Percentiles rank a stretch among this genome's conserved stretches.
phyloP scores from a whole-genome alignment of 1,139 yeast genomes.

The Hansenula sp. region DNA sequence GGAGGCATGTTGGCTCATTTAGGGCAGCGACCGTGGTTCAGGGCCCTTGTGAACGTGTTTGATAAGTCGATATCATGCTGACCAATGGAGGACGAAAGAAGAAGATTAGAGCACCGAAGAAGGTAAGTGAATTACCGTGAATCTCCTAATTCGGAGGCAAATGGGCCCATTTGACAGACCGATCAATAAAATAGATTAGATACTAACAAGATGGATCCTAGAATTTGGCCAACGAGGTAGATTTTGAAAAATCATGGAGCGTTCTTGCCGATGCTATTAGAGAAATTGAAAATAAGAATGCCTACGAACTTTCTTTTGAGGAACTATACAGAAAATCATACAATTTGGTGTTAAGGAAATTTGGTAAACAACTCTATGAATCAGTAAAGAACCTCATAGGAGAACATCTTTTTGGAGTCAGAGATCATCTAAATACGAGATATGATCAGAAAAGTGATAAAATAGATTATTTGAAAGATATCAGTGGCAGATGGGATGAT shows the following conservation, averaged over 20 bases:
- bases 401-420: conserved; percentile 41
- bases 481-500: conserved; percentile 66
- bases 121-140: conserved; percentile 32
- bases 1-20: neutral
- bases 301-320: conserved; percentile 77
- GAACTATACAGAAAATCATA: conserved; percentile 82
- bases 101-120: conserved; percentile 74
- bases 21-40: too few species aligned
- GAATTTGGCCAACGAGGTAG: conserved; percentile 36
- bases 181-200: too few species aligned
- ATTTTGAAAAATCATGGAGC: conserved; percentile 69
- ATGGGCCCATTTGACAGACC: too few species aligned
- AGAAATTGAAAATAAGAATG: conserved; percentile 73
- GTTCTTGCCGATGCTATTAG: conserved; percentile 68
- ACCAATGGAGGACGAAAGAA: conserved; percentile 33
- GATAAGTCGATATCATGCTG: neutral
- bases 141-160: neutral
- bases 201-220: conserved; percentile 1
- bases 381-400: conserved; percentile 51
- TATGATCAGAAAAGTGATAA: conserved; percentile 8
- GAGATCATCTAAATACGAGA: conserved; percentile 16
- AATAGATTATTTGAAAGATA: conserved; percentile 40
- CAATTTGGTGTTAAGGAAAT: conserved; percentile 69
- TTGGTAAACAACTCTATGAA: conserved; percentile 67
- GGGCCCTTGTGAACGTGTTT: too few species aligned